A percentile compares a stretch with the other conserved stretches of the same genome.
These are phyloP conservation scores for Primulina tabacum DNA, from an alignment of 257 asterid species.

Conservation along the genomic window DNA sequence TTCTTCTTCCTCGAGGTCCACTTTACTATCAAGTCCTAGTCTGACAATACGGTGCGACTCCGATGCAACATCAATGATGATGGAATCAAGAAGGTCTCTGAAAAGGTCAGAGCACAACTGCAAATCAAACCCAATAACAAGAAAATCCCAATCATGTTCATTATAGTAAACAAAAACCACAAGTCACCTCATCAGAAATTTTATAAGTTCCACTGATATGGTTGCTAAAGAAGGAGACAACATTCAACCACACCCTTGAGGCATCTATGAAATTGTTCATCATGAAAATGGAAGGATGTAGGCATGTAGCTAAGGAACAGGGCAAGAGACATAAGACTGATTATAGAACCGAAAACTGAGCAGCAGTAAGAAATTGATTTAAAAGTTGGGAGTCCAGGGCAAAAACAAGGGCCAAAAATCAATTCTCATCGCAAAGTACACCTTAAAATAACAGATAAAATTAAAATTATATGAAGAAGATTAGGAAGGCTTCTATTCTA, in stretches of 20 bases:
- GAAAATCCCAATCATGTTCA: background rate
- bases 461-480: too few species aligned
- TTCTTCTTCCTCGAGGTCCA: conserved; percentile 87
- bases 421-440: background rate
- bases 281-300: background rate
- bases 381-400: background rate
- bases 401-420: background rate
- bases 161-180: background rate
- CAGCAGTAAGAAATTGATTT: background rate
- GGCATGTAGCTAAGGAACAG: background rate
- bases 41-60: conserved; percentile 85
- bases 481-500: background rate
- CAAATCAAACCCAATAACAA: background rate
- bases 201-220: background rate
- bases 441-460: too few species aligned
- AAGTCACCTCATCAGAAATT: background rate
- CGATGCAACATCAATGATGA: conserved; percentile 88
- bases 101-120: conserved; percentile 60
- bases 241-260: background rate
- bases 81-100: conserved; percentile 64
- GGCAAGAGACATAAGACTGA: background rate
- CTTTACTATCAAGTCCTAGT: conserved; percentile 81
- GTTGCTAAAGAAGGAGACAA: background rate
- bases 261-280: background rate
- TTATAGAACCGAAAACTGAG: background rate